Conservation (phyloP, 2,329 filamentous ascomycete species). For the Talaromyces marneffei region DNA sequence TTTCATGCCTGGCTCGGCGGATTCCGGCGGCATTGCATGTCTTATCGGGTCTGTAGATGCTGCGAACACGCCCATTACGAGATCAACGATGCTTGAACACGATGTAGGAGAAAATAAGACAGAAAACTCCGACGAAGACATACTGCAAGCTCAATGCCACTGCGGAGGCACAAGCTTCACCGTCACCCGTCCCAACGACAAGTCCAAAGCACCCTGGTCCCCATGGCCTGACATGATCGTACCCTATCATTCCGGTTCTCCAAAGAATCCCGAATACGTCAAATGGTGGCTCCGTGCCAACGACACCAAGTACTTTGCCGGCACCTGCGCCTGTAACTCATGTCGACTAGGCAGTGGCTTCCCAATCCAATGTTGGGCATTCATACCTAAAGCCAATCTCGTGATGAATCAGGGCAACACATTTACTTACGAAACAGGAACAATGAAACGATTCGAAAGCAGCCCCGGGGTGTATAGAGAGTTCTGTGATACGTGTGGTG, state of each 20-base stretch:
- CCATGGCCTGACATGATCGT: constrained; percentile 51
- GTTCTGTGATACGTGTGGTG: constrained; percentile 59
- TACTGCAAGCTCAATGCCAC: constrained; percentile 46
- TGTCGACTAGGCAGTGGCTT: constrained; percentile 58
- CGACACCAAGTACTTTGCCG: constrained; percentile 51
- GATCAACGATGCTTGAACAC: neutral
- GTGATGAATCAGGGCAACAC: constrained; percentile 26
- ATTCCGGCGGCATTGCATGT: constrained; percentile 18
- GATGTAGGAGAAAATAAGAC: neutral
- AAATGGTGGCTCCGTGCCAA: constrained; percentile 56
- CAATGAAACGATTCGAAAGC: constrained; percentile 51
- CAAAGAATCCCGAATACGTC: constrained; percentile 43
- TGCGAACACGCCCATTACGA: neutral
- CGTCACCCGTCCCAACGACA: constrained; percentile 50
- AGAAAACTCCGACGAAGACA: constrained; percentile 12
- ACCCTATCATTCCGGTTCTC: constrained; percentile 40
- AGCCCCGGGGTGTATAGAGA: constrained; percentile 51
- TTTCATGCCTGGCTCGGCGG: constrained; percentile 21
- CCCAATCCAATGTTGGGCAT: constrained; percentile 62
- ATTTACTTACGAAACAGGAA: constrained; percentile 25
- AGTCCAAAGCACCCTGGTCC: constrained; percentile 42
- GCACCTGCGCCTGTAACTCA: constrained; percentile 56
- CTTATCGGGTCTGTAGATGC: constrained; percentile 14
- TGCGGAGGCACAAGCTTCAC: constrained; percentile 53
- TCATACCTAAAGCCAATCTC: constrained; percentile 57